Percentiles rank a stretch among this genome's conserved stretches.
Conservation (phyloP, 2,329 filamentous ascomycete genomes). For the Colletotrichum lini region DNA sequence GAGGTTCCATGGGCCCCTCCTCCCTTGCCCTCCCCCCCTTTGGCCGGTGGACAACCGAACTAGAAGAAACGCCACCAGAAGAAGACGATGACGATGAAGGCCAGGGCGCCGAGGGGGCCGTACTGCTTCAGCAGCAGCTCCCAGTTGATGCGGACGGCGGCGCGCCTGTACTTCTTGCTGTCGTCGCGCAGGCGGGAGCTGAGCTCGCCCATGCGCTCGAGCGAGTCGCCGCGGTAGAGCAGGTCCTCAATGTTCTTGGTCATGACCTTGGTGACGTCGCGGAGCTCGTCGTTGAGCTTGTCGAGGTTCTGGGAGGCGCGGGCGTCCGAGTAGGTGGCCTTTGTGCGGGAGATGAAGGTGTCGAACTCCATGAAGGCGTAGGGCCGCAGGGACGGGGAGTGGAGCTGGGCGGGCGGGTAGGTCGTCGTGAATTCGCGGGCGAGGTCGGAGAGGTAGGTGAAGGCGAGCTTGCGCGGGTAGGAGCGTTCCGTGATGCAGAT, state of each 20-base stretch:
- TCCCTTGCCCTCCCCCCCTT: background rate
- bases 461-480: conserved; percentile 97
- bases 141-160: conserved; percentile 98
- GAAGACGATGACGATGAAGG: conserved; percentile 86
- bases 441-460: conserved; percentile 97
- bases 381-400: conserved; percentile 82
- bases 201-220: conserved; percentile 98
- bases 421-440: conserved; percentile 90
- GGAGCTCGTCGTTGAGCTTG: conserved; percentile 95
- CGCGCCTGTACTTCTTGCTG: conserved; percentile 92
- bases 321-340: conserved; percentile 93
- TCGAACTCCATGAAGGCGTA: conserved; percentile 99
- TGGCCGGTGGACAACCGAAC: too few relatives aligned
- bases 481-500: conserved; percentile 93
- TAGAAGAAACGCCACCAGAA: conserved; percentile 95
- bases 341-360: conserved; percentile 93
- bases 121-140: conserved; percentile 97
- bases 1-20: background rate
- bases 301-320: conserved; percentile 93
- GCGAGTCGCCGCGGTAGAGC: conserved; percentile 91
- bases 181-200: conserved; percentile 90
- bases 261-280: conserved; percentile 99
- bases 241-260: conserved; percentile 99
- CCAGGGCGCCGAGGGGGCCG: conserved; percentile 87
- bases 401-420: conserved; percentile 82